phyloP scores from a whole-genome alignment of 108 stramenopile genomes.

The Poteriospumella lacustris region DNA sequence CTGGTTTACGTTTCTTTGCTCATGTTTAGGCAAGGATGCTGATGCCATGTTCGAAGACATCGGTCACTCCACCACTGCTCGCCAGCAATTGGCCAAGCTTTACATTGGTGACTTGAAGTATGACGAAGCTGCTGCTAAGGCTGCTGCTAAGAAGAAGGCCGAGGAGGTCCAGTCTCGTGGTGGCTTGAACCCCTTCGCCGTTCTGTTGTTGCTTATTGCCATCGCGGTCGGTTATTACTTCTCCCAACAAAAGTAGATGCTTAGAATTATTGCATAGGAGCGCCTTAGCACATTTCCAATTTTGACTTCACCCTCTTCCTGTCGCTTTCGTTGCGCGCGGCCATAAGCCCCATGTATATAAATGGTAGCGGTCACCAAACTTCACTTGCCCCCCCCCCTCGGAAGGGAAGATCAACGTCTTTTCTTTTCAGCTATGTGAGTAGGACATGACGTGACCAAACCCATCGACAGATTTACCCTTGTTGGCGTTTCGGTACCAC shows the following conservation, averaged over 20 bases:
- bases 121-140: not conserved
- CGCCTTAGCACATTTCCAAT: too few relatives aligned
- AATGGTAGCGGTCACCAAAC: too few relatives aligned
- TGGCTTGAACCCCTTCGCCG: constrained; percentile 10
- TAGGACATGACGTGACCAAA: too few relatives aligned
- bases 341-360: too few relatives aligned
- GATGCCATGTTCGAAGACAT: constrained; percentile 96
- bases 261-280: too few relatives aligned
- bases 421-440: too few relatives aligned
- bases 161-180: not conserved
- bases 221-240: constrained; percentile 19
- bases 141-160: not conserved
- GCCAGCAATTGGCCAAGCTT: constrained; percentile 59
- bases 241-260: not conserved
- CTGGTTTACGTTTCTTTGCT: not conserved
- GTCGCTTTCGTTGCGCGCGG: too few relatives aligned
- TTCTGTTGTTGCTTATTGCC: constrained; percentile 11
- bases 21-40: constrained; percentile 42
- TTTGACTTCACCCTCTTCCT: too few relatives aligned
- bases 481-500: too few relatives aligned
- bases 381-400: too few relatives aligned
- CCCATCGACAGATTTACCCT: too few relatives aligned
- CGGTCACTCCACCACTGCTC: constrained; percentile 87
- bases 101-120: constrained; percentile 18
- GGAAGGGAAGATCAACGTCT: too few relatives aligned